phyloP scores from a whole-genome alignment of 306 rosid genomes.

The Dryas octopetala region DNA sequence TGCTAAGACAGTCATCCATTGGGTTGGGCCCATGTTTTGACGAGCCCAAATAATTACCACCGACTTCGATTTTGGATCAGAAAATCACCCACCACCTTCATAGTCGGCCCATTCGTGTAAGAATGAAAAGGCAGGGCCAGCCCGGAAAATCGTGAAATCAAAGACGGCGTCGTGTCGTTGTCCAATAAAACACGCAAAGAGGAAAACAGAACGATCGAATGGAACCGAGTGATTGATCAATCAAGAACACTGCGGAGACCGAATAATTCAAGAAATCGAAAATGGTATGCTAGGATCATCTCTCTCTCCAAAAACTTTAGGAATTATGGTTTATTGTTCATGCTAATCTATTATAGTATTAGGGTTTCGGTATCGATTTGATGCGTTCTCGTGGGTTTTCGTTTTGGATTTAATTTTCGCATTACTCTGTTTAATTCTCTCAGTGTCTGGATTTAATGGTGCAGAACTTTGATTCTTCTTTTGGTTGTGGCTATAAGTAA shows the following conservation, averaged over 20 bases:
- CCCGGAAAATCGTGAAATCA: neutral
- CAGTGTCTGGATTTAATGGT: neutral
- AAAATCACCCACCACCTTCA: too few relatives aligned
- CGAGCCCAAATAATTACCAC: neutral
- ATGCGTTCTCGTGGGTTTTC: neutral
- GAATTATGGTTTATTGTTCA: neutral
- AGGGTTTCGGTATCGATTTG: constrained; percentile 11
- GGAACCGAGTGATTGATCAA: neutral
- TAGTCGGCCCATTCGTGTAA: too few relatives aligned
- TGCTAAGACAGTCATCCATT: too few relatives aligned
- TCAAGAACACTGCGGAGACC: neutral
- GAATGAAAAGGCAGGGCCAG: too few relatives aligned
- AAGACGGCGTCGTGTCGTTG: neutral
- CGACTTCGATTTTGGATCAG: neutral
- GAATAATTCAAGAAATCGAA: neutral
- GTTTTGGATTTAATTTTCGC: neutral
- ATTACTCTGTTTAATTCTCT: neutral
- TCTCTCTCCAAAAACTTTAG: neutral
- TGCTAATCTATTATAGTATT: neutral
- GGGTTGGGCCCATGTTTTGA: too few relatives aligned
- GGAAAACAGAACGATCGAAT: neutral
- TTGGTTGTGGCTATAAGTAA: neutral
- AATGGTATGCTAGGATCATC: neutral
- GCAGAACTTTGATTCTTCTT: neutral
- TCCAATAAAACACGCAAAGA: neutral